Conservation (phyloP, 345 rosid genomes). For the Trapa bicornis region DNA sequence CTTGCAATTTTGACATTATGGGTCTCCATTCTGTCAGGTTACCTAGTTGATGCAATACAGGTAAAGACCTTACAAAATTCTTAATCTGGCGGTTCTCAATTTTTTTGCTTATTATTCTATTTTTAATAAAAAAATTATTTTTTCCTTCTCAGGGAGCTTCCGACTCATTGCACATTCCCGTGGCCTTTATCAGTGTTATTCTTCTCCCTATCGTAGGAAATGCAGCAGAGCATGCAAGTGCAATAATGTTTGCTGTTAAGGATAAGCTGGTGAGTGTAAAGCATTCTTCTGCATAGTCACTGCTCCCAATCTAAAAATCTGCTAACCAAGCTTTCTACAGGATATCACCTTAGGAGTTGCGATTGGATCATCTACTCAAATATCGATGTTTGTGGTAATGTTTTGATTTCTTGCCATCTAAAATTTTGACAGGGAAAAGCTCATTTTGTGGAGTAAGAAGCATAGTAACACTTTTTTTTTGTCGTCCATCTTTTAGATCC, state of each 20-base stretch:
- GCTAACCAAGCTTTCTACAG: conserved; percentile 10
- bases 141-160: conserved; percentile 32
- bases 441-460: background rate
- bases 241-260: conserved; percentile 40
- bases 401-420: background rate
- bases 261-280: conserved; percentile 39
- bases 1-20: conserved; percentile 26
- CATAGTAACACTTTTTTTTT: background rate
- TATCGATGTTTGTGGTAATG: conserved; percentile 38
- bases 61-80: conserved; percentile 12
- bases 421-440: background rate
- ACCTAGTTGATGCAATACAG: conserved; percentile 35
- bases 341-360: conserved; percentile 42
- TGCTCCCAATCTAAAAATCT: background rate
- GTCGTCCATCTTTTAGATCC: conserved; percentile 19
- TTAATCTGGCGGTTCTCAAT: background rate
- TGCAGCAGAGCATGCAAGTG: conserved; percentile 50
- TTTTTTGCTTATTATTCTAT: background rate
- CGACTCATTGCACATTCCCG: conserved; percentile 24
- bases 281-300: background rate
- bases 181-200: conserved; percentile 39
- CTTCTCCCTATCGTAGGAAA: conserved; percentile 43
- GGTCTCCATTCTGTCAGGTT: conserved; percentile 37
- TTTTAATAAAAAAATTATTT: background rate
- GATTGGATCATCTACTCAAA: conserved; percentile 47